Evolutionary conservation across 1,139 yeast genomes (phyloP).

Genomic region (Fermentozyma sake): DNA sequence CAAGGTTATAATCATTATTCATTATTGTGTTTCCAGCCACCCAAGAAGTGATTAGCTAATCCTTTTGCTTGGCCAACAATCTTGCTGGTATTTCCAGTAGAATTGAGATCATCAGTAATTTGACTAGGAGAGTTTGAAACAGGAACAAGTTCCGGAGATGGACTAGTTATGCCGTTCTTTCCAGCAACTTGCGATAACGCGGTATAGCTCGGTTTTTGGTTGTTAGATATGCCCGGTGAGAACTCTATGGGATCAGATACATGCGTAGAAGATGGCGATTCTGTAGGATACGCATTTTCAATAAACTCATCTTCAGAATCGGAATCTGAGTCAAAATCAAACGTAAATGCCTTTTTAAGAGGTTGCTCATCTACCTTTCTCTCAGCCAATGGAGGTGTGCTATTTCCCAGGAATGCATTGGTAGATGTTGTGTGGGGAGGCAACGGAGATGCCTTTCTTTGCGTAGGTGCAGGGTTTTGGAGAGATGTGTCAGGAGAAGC

Average conservation of each 20-base stretch:
- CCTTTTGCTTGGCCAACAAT: constrained; percentile 40
- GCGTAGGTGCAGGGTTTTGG: constrained; percentile 12
- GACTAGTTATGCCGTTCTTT: constrained; percentile 33
- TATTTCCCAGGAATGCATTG: constrained; percentile 36
- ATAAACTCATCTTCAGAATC: constrained; percentile 29
- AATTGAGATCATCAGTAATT: constrained; percentile 1
- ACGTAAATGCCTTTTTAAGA: constrained; percentile 22
- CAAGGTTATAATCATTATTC: no score
- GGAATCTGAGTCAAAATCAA: constrained; percentile 27
- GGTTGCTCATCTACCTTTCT: constrained; percentile 1
- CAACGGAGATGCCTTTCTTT: constrained; percentile 35
- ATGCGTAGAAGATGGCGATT: not conserved
- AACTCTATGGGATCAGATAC: constrained; percentile 2
- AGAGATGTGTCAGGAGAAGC: not conserved
- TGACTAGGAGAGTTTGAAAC: constrained; percentile 4
- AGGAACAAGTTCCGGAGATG: constrained; percentile 21
- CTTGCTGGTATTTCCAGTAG: constrained; percentile 11
- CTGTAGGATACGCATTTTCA: constrained; percentile 10
- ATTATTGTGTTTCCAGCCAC: constrained; percentile 26
- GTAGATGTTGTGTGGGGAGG: constrained; percentile 47
- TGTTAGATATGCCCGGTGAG: not conserved
- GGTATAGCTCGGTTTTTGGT: constrained; percentile 26
- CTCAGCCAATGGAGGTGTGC: constrained; percentile 17
- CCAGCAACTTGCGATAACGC: constrained; percentile 53
- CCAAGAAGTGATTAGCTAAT: constrained; percentile 34